Conservation (phyloP, 1,139 yeast species). For the Pichia sp. region DNA sequence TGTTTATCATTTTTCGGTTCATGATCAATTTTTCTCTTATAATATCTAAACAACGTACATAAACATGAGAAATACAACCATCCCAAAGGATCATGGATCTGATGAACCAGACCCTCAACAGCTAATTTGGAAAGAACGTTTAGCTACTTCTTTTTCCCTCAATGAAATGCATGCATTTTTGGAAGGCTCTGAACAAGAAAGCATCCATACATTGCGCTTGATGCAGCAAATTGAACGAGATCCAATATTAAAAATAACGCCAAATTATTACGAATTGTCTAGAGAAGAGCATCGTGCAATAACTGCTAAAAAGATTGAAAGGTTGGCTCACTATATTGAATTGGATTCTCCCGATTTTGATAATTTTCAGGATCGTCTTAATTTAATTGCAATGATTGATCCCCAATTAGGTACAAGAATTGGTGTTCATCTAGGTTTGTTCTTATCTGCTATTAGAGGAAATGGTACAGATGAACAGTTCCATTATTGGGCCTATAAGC, state of each 20-base stretch:
- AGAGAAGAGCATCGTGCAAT: constrained; percentile 36
- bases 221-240: constrained; percentile 43
- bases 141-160: constrained; percentile 31
- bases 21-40: too few species aligned
- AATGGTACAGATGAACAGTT: constrained; percentile 46
- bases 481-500: constrained; percentile 65
- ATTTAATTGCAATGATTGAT: constrained; percentile 38
- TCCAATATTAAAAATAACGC: constrained; percentile 34
- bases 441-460: constrained; percentile 39
- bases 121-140: constrained; percentile 31
- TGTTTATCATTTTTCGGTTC: too few species aligned
- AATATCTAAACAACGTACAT: too few species aligned
- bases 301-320: constrained; percentile 37
- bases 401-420: constrained; percentile 43
- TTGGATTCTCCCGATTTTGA: constrained; percentile 29
- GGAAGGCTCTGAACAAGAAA: constrained; percentile 34
- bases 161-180: constrained; percentile 39
- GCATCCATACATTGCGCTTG: constrained; percentile 29
- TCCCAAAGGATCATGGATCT: neutral
- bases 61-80: too few species aligned
- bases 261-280: constrained; percentile 33
- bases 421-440: constrained; percentile 45
- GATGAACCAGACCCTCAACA: constrained; percentile 33
- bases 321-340: constrained; percentile 39
- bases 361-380: constrained; percentile 33